A percentile compares a stretch with the other conserved stretches of the same genome.
Conservation (phyloP, 345 rosid genomes). For the Lagerstroemia speciosa region DNA sequence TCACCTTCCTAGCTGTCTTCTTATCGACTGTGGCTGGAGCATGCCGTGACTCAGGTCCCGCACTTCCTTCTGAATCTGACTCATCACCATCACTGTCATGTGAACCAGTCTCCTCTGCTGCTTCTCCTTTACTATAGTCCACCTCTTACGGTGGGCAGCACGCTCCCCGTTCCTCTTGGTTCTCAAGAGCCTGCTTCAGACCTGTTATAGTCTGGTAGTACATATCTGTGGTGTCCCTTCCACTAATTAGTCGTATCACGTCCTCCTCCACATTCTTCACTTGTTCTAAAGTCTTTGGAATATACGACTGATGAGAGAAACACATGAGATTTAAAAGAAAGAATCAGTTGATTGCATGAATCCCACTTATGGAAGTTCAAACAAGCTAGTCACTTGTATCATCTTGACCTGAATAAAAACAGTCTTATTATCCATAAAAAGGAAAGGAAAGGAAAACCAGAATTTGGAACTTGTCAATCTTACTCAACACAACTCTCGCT, state of each 20-base stretch:
- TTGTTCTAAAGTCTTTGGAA: slow-evolving; percentile 73
- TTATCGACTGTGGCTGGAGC: slow-evolving; percentile 29
- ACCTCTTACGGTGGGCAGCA: slow-evolving; percentile 12
- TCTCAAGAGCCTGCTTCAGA: slow-evolving; percentile 55
- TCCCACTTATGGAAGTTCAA: neutral
- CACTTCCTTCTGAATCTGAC: slow-evolving; percentile 18
- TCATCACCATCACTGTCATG: slow-evolving; percentile 34
- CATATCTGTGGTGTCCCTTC: slow-evolving; percentile 67
- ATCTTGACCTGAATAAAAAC: slow-evolving; percentile 78
- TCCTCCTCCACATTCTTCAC: slow-evolving; percentile 77
- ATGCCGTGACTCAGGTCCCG: slow-evolving; percentile 14
- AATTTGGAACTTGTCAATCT: neutral
- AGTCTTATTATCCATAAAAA: slow-evolving; percentile 3
- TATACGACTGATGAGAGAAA: slow-evolving; percentile 48
- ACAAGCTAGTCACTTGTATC: neutral
- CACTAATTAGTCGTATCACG: slow-evolving; percentile 58
- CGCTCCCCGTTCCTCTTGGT: slow-evolving; percentile 20
- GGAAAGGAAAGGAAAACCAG: neutral
- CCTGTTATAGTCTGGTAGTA: slow-evolving; percentile 81
- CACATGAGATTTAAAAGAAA: neutral
- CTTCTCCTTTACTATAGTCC: slow-evolving; percentile 8
- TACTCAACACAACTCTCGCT: too few relatives aligned
- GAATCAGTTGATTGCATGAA: neutral
- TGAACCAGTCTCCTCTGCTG: slow-evolving; percentile 14
- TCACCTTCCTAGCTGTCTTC: slow-evolving; percentile 85